Evolutionary conservation across 2,329 filamentous ascomycete species (phyloP), one percentile per base, ranked within the genome.

Genomic region (Chrysoporthe austroafricana): DNA sequence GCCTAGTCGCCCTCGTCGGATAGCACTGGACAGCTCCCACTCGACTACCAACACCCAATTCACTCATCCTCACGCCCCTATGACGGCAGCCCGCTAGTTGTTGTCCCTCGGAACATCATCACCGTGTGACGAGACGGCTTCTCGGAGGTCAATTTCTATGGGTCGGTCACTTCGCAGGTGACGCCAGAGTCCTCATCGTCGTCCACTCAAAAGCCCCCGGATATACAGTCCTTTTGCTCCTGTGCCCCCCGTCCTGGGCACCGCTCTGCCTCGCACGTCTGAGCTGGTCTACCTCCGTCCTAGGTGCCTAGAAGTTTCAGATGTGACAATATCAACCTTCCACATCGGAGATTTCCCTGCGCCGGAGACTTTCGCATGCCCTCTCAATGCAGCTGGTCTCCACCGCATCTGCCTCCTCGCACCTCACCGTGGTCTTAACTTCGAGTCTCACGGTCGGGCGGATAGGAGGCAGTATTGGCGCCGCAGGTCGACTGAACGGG

Each of bases 371-470:
- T 14, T 48, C 59, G 43, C 67, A 67, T 70, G 64, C 48, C 43
- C 64, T 54, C 64, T 69, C 67, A 62, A 70, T 68, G 66, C 63
- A 63, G 66, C 52, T 66, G 62, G 63, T 57, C 34, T 57, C 50
- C 48, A 46, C 59, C 50, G 34, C 66, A 54, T 46, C 62, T 63
- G 62, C 56, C 43, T 52, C n/a, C 36, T 56, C 65, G 58, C 52
- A 60, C 54, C 68, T 66, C 62, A 59, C 66, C 62, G 62, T 63
- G 68, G 62, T 60, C 59, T 56, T 56, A 62, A 26, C 66, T 32
- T 63, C 44, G 58, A 63, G 62, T 66, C 56, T 63, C 62, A 34
- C 60, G 42, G 44, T 66, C 43, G 43, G 66, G 66, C 52, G 63
- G 36, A 57, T 57, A 63, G 61, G 50, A 57, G 48, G 34, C 67